Evolutionary conservation across 306 rosid genomes (phyloP).

Genomic region (Parietaria judaica): DNA sequence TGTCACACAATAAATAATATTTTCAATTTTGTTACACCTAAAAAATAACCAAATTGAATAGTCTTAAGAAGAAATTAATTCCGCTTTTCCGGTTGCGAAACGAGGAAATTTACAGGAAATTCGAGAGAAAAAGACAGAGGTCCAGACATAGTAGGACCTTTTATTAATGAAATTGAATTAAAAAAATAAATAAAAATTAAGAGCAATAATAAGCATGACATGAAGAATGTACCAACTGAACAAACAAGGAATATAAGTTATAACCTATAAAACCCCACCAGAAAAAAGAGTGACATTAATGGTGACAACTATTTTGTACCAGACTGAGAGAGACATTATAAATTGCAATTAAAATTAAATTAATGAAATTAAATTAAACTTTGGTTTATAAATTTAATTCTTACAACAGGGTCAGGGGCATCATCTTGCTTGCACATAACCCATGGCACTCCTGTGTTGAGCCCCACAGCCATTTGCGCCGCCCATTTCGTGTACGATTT

Average conservation of each 20-base stretch:
- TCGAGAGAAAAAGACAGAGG: slow-evolving; percentile 1
- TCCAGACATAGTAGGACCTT: slow-evolving; percentile 1
- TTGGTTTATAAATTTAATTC: neutral
- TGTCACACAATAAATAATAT: slow-evolving; percentile 22
- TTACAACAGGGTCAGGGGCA: slow-evolving; percentile 92
- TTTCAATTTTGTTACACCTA: neutral
- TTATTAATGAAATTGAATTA: slow-evolving; percentile 2
- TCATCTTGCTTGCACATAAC: slow-evolving; percentile 98
- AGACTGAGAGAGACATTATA: slow-evolving; percentile 13
- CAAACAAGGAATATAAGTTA: slow-evolving; percentile 16
- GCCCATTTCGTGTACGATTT: slow-evolving; percentile 84
- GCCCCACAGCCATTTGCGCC: slow-evolving; percentile 85
- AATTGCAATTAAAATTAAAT: neutral
- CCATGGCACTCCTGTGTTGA: slow-evolving; percentile 91
- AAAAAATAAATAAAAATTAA: slow-evolving; percentile 2
- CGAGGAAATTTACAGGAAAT: slow-evolving; percentile 13
- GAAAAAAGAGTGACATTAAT: slow-evolving; percentile 16
- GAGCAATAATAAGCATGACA: slow-evolving; percentile 1
- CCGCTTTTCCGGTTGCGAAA: neutral
- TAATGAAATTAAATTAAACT: neutral
- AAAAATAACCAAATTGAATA: neutral
- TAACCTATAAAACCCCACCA: slow-evolving; percentile 35
- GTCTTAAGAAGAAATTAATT: neutral
- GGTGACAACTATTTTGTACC: slow-evolving; percentile 13
- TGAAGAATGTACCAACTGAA: slow-evolving; percentile 9